These are phyloP conservation scores for Rhizophlyctis rosea DNA, from an alignment of 192 early-diverging fungal genomes.

Conservation along the genomic window DNA sequence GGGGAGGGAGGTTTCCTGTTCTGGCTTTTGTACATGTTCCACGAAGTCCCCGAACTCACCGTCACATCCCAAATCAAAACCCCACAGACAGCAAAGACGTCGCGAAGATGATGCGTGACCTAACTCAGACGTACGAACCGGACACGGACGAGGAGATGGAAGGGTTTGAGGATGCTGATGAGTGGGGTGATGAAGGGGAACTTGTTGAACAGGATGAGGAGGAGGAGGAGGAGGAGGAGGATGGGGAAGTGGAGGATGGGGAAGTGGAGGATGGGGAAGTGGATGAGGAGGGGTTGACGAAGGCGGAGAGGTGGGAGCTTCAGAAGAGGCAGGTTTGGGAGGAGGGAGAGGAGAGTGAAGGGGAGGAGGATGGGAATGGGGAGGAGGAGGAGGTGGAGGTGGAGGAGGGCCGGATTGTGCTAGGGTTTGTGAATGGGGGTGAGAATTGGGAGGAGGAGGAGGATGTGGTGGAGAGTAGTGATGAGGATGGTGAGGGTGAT, in stretches of 20 bases:
- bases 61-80: too few relatives aligned
- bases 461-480: slow-evolving; percentile 7
- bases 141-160: background rate
- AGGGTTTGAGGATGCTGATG: background rate
- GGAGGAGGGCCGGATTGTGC: background rate
- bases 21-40: too few relatives aligned
- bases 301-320: slow-evolving; percentile 1
- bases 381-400: background rate
- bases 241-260: background rate
- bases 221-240: background rate
- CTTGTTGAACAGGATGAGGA: too few relatives aligned
- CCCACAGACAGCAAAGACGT: too few relatives aligned
- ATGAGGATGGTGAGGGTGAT: slow-evolving; percentile 9
- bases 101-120: too few relatives aligned
- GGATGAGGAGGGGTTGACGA: background rate
- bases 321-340: background rate
- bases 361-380: background rate
- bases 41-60: too few relatives aligned
- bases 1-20: too few relatives aligned
- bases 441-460: slow-evolving; percentile 8
- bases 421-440: slow-evolving; percentile 1
- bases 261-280: background rate
- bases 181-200: too few relatives aligned
- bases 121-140: too few relatives aligned
- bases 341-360: background rate